Evolutionary conservation across 441 rosid species (phyloP).

Genomic region (Populus trichocarpa): DNA sequence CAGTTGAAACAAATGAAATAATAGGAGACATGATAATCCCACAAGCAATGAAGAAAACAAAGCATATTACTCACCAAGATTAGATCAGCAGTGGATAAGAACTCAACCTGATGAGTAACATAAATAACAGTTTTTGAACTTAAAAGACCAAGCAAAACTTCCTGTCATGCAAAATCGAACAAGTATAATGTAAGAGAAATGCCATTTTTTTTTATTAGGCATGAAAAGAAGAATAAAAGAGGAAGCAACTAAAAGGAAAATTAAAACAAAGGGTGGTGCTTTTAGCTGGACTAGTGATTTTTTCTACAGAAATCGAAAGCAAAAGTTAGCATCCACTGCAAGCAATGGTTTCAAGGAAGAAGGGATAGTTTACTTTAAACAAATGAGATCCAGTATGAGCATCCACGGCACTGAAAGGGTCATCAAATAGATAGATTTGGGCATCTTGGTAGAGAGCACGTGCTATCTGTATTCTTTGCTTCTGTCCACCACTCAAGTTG

Average conservation of each 20-base stretch:
- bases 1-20: neutral
- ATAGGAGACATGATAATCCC: neutral
- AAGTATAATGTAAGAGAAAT: neutral
- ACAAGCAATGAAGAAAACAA: neutral
- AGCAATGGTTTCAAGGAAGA: constrained; percentile 1
- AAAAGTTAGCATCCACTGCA: neutral
- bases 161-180: constrained; percentile 28
- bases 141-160: constrained; percentile 37
- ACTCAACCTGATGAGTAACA: constrained; percentile 72
- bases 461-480: too few relatives aligned
- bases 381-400: constrained; percentile 90
- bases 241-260: neutral
- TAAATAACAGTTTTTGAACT: constrained; percentile 45
- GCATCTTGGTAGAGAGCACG: constrained; percentile 86
- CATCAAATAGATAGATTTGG: constrained; percentile 75
- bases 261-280: neutral
- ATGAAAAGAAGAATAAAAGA: neutral
- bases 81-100: constrained; percentile 59
- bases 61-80: constrained; percentile 49
- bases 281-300: neutral
- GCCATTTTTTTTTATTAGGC: neutral
- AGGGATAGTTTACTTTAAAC: constrained; percentile 44
- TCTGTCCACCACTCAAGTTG: constrained; percentile 26
- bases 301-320: neutral
- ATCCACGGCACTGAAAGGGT: constrained; percentile 92